Base-by-base conservation (phyloP, 78 protist genomes). In the Dictyostelium purpureum region DNA sequence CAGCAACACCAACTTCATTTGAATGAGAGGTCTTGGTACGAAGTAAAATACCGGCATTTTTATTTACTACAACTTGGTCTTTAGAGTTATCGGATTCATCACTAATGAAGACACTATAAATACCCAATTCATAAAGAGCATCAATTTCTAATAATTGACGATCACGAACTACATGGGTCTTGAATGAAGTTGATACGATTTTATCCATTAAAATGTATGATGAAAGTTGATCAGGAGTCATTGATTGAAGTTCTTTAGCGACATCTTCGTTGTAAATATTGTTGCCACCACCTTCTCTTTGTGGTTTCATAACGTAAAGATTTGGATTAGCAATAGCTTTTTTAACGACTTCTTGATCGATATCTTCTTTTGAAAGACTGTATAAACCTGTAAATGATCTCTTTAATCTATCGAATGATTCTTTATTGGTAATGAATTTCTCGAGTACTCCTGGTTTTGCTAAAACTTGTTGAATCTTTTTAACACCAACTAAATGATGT, bases 261-360 rank as follows among this genome's bases (percentile, higher is more conserved):
- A 90, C 63, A 11, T 82, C 87, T 1, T 19, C 95, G 26, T 56
- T 77, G 56, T 89, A 95, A 21, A 80, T 47, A 75, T 96, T 96
- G 90, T 96, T 92, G 38, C 98, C 98, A 24, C 99, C 99, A n/a
- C 99, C 99, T 66, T 98, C 99, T 31, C 99, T 94, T 91, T 97
- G 98, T 31, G 99, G 99, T 77, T 98, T 98, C 75, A 98, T 95
- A 1, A 98, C 98, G 19, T 38, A 98, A 28, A 69, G 90, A 0
- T 71, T 43, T 1, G 98, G 97, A 6, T 43, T 11, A 2, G 63
- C 74, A 54, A 45, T 57, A 54, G 96, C 96, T 31, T 69, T 31
- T 14, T 18, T 45, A 26, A 97, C 80, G 14, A 51, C 56, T 16
- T 2, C 33, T 26, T 12, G 33, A 59, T 79, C 89, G 59, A 61